Conservation (phyloP, 805 yeast species). For the Sugiyamaella chiloensis region DNA sequence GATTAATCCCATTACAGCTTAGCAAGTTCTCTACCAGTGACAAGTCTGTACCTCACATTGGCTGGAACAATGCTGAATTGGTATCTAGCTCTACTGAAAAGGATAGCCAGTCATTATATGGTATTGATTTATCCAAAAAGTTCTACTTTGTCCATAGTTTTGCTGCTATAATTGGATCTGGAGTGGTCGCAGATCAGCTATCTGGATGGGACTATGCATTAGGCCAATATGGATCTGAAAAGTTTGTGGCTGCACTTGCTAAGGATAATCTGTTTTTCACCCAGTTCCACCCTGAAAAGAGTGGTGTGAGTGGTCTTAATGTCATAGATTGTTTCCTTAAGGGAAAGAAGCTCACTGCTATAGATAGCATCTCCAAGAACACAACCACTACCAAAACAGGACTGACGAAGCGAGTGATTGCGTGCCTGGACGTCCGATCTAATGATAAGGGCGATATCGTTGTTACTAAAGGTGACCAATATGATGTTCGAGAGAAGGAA, state of each 20-base stretch:
- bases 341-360: constrained; percentile 35
- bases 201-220: constrained; percentile 70
- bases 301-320: constrained; percentile 84
- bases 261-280: constrained; percentile 86
- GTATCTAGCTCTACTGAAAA: constrained; percentile 3
- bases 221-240: constrained; percentile 72
- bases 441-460: constrained; percentile 94
- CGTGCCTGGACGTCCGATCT: constrained; percentile 94
- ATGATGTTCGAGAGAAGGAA: constrained; percentile 84
- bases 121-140: constrained; percentile 62
- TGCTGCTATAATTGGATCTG: constrained; percentile 55
- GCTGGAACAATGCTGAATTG: constrained; percentile 71
- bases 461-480: constrained; percentile 98
- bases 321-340: constrained; percentile 71
- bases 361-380: no score
- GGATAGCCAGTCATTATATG: constrained; percentile 44
- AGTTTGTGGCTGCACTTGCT: constrained; percentile 76
- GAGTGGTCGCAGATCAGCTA: constrained; percentile 27
- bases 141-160: constrained; percentile 95
- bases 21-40: constrained; percentile 55
- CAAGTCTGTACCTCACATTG: constrained; percentile 94
- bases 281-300: constrained; percentile 98
- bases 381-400: constrained; percentile 47
- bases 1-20: constrained; percentile 51
- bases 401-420: constrained; percentile 85